Conservation (phyloP, 768 basidiomycete species). For the Rhizopogon salebrosus region DNA sequence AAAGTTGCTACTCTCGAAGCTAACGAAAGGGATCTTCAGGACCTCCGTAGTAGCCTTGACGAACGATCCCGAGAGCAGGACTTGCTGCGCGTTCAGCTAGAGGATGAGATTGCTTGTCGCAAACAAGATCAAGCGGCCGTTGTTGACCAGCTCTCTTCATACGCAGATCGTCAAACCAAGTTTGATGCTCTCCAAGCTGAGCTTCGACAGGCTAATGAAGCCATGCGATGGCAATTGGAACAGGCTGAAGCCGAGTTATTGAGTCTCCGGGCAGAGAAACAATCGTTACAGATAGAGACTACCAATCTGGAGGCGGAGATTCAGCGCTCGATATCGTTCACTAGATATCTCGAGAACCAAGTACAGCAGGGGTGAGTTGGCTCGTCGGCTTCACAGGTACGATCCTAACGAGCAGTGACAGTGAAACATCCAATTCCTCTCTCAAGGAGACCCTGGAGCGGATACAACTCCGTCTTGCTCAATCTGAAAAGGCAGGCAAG, state of each 20-base stretch:
- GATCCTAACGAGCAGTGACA: conserved; percentile 20
- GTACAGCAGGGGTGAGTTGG: conserved; percentile 51
- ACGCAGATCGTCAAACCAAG: conserved; percentile 20
- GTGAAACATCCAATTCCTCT: conserved; percentile 39
- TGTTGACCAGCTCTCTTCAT: conserved; percentile 20
- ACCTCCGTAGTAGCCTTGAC: conserved; percentile 33
- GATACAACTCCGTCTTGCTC: conserved; percentile 39
- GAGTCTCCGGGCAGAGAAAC: conserved; percentile 45
- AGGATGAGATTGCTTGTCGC: conserved; percentile 32
- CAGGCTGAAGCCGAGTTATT: conserved; percentile 32
- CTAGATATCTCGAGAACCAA: conserved; percentile 59
- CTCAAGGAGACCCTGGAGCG: conserved; percentile 38
- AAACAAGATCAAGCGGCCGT: conserved; percentile 25
- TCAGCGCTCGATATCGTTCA: conserved; percentile 57
- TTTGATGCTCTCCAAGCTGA: conserved; percentile 30
- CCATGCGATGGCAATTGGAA: conserved; percentile 36
- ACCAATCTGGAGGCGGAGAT: conserved; percentile 61
- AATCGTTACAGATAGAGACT: conserved; percentile 45
- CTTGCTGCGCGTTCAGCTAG: conserved; percentile 32
- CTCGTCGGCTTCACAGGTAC: not conserved
- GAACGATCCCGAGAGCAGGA: conserved; percentile 31
- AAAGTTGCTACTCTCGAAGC: conserved; percentile 23
- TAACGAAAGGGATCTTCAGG: conserved; percentile 27
- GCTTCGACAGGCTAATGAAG: conserved; percentile 32
- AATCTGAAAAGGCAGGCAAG: conserved; percentile 53